Evolutionary conservation across 768 basidiomycete species (phyloP).

Genomic region (Termitomyces sp.): DNA sequence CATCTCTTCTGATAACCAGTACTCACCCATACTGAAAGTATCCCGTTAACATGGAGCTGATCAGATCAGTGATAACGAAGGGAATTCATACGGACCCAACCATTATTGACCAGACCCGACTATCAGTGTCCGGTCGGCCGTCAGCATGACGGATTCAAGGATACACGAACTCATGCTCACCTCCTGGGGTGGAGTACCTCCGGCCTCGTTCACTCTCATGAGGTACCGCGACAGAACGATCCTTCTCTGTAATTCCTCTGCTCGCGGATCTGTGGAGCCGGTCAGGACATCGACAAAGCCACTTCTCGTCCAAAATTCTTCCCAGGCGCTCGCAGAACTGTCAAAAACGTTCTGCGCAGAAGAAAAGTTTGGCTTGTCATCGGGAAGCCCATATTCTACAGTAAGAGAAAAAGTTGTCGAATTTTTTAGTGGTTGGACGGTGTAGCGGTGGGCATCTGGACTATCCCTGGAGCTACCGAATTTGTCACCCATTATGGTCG

Average conservation of each 20-base stretch:
- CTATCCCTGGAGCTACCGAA: constrained; percentile 38
- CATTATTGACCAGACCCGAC: constrained; percentile 52
- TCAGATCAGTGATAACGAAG: not conserved
- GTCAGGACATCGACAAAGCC: constrained; percentile 51
- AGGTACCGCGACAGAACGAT: constrained; percentile 53
- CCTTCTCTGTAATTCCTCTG: constrained; percentile 50
- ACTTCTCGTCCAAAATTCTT: constrained; percentile 38
- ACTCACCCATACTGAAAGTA: constrained; percentile 31
- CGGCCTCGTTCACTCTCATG: constrained; percentile 55
- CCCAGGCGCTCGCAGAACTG: constrained; percentile 37
- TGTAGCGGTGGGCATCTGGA: constrained; percentile 40
- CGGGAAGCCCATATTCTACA: constrained; percentile 21
- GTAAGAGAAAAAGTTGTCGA: constrained; percentile 28
- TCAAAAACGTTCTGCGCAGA: constrained; percentile 18
- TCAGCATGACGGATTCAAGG: not conserved
- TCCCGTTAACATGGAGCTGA: not conserved
- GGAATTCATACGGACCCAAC: constrained; percentile 37
- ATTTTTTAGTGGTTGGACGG: constrained; percentile 26
- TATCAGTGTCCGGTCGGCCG: constrained; percentile 13
- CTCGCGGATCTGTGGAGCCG: constrained; percentile 42
- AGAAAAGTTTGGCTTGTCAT: constrained; percentile 10
- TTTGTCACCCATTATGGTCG: constrained; percentile 34
- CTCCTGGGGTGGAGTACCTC: constrained; percentile 52
- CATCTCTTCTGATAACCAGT: not conserved
- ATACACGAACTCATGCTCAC: constrained; percentile 23